Percentiles rank a stretch among this genome's conserved stretches.
These are phyloP conservation scores for Neofusicoccum umdonicola DNA, from an alignment of 2,329 filamentous ascomycete genomes.

Conservation along the genomic window DNA sequence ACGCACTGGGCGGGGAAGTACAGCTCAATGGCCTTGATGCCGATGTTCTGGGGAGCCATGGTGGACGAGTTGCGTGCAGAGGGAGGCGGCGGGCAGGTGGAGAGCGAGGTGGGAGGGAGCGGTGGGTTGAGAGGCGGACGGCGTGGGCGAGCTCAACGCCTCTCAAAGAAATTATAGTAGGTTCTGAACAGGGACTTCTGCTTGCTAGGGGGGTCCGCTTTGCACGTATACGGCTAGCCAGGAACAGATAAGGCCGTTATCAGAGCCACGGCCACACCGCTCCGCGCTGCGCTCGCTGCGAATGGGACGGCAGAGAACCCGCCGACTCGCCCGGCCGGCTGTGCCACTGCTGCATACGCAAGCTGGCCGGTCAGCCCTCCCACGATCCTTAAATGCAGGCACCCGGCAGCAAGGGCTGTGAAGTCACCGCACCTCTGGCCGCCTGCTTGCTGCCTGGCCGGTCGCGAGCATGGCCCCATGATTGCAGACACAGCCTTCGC, in stretches of 20 bases:
- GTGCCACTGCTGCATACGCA: conserved; percentile 8
- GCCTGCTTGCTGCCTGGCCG: background rate
- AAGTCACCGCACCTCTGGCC: background rate
- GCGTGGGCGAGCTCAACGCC: background rate
- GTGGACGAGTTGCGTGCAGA: background rate
- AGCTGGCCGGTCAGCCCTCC: background rate
- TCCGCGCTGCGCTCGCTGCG: background rate
- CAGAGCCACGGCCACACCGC: background rate
- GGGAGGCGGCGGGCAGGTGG: conserved; percentile 24
- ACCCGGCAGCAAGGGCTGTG: background rate
- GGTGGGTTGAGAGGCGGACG: conserved; percentile 1
- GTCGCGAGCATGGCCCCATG: background rate
- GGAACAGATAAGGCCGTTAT: conserved; percentile 6
- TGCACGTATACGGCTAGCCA: background rate
- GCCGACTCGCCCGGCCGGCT: background rate
- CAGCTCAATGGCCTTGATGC: conserved; percentile 55
- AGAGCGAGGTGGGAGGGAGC: conserved; percentile 17
- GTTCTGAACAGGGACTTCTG: background rate
- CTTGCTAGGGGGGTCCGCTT: background rate
- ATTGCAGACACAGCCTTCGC: background rate
- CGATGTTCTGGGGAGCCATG: conserved; percentile 51
- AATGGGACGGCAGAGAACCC: background rate
- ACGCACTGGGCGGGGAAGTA: conserved; percentile 57
- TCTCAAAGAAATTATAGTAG: background rate
- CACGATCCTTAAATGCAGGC: background rate